These are phyloP conservation scores for Lecanicillium sp. DNA, from an alignment of 2,329 filamentous ascomycete species.

Conservation along the genomic window DNA sequence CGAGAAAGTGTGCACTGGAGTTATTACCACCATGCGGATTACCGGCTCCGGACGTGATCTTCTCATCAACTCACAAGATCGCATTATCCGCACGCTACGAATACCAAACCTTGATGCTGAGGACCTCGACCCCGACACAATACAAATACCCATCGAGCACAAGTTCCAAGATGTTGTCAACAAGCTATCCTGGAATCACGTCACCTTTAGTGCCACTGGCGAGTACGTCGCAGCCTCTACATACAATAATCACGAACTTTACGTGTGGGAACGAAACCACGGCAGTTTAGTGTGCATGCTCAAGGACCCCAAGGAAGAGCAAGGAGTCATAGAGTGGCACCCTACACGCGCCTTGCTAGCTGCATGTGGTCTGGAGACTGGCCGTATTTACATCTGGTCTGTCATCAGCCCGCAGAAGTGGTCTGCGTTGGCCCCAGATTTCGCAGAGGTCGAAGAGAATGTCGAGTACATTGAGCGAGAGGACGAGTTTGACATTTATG, in stretches of 20 bases:
- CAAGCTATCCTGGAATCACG: slow-evolving; percentile 90
- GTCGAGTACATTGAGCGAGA: slow-evolving; percentile 93
- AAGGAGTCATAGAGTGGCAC: slow-evolving; percentile 97
- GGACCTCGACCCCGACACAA: slow-evolving; percentile 72
- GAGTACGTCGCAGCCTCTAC: slow-evolving; percentile 96
- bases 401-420: slow-evolving; percentile 92
- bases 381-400: slow-evolving; percentile 91
- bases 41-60: slow-evolving; percentile 76
- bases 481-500: slow-evolving; percentile 97
- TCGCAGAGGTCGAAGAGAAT: slow-evolving; percentile 96
- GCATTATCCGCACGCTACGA: slow-evolving; percentile 87
- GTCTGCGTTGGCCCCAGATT: slow-evolving; percentile 94
- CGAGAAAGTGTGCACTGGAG: slow-evolving; percentile 76
- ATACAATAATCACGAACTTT: slow-evolving; percentile 97
- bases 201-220: slow-evolving; percentile 86
- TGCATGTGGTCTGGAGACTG: slow-evolving; percentile 86
- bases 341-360: slow-evolving; percentile 79
- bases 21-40: slow-evolving; percentile 80
- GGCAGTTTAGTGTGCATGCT: slow-evolving; percentile 94
- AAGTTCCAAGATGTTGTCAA: slow-evolving; percentile 99
- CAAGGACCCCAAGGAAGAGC: slow-evolving; percentile 92
- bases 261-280: slow-evolving; percentile 93
- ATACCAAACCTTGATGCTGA: slow-evolving; percentile 67
- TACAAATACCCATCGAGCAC: slow-evolving; percentile 88
- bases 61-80: slow-evolving; percentile 87